phyloP scores from a whole-genome alignment of 2,329 filamentous ascomycete genomes.

The Phyllosticta capitalensis region DNA sequence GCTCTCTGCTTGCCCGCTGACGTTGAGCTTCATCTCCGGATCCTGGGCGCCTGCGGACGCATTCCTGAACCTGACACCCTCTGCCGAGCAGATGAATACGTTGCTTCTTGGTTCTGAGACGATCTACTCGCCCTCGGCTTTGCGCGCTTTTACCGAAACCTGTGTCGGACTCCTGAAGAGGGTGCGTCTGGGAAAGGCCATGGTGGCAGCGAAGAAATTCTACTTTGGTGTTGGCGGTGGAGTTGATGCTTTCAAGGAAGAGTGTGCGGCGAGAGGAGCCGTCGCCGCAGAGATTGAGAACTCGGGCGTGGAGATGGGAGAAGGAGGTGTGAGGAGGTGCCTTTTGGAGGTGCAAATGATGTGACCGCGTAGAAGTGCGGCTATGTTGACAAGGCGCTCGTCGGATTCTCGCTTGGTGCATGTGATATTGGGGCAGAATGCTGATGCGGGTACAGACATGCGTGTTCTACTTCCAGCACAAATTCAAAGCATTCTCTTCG shows the following conservation, averaged over 20 bases:
- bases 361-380: neutral
- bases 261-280: conserved; percentile 32
- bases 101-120: conserved; percentile 64
- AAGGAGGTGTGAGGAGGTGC: conserved; percentile 35
- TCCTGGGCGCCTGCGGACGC: conserved; percentile 53
- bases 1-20: conserved; percentile 43
- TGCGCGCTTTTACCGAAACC: conserved; percentile 59
- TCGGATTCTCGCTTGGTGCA: neutral
- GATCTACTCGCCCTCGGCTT: conserved; percentile 68
- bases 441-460: neutral
- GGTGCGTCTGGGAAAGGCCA: conserved; percentile 47
- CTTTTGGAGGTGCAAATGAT: conserved; percentile 19
- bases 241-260: conserved; percentile 58
- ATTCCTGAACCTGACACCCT: conserved; percentile 50
- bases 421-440: neutral
- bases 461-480: neutral
- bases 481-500: neutral
- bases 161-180: conserved; percentile 48
- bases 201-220: conserved; percentile 67
- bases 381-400: neutral
- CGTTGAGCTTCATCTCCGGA: conserved; percentile 60
- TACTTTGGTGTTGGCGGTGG: conserved; percentile 83
- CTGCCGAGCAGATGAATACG: conserved; percentile 29
- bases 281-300: conserved; percentile 42
- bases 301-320: conserved; percentile 29